Percentiles rank a stretch among this genome's conserved stretches.
These are phyloP conservation scores for Biscogniauxia marginata DNA, from an alignment of 2,329 filamentous ascomycete genomes.

Conservation along the genomic window DNA sequence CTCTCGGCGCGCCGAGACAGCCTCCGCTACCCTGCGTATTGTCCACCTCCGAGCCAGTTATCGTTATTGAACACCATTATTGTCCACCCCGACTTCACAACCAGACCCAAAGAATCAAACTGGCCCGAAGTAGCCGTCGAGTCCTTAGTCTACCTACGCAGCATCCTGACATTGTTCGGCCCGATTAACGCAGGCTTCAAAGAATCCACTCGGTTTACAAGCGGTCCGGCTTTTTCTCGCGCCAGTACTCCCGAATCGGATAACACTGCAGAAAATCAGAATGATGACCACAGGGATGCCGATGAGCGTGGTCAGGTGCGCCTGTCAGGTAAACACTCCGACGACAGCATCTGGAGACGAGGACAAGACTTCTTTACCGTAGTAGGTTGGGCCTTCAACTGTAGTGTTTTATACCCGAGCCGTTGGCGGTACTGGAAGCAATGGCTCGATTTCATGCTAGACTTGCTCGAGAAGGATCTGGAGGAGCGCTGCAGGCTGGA, in stretches of 20 bases:
- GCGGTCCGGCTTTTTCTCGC: slow-evolving; percentile 28
- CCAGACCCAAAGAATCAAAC: slow-evolving; percentile 61
- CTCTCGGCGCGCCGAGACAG: slow-evolving; percentile 48
- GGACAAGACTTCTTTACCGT: slow-evolving; percentile 87
- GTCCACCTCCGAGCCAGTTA: slow-evolving; percentile 72
- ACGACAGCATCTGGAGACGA: slow-evolving; percentile 68
- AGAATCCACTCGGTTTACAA: slow-evolving; percentile 69
- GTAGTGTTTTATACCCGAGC: slow-evolving; percentile 67
- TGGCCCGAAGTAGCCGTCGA: slow-evolving; percentile 62
- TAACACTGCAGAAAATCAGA: slow-evolving; percentile 43
- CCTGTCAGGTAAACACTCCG: slow-evolving; percentile 60
- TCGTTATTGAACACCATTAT: slow-evolving; percentile 76
- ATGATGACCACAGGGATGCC: slow-evolving; percentile 50
- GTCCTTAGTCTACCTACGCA: slow-evolving; percentile 69
- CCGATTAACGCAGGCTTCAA: slow-evolving; percentile 67
- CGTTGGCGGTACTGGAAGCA: slow-evolving; percentile 80
- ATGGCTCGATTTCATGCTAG: slow-evolving; percentile 79
- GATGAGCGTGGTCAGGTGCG: slow-evolving; percentile 49
- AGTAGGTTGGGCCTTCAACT: slow-evolving; percentile 91
- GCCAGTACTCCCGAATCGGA: slow-evolving; percentile 38
- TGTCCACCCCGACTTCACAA: slow-evolving; percentile 80
- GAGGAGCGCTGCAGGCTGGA: slow-evolving; percentile 55
- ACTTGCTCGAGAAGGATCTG: slow-evolving; percentile 73
- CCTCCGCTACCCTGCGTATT: slow-evolving; percentile 45
- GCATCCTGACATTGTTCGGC: slow-evolving; percentile 63